These are phyloP conservation scores for Phytophthora uliginosa DNA, from an alignment of 352 stramenopile genomes.

Conservation along the genomic window DNA sequence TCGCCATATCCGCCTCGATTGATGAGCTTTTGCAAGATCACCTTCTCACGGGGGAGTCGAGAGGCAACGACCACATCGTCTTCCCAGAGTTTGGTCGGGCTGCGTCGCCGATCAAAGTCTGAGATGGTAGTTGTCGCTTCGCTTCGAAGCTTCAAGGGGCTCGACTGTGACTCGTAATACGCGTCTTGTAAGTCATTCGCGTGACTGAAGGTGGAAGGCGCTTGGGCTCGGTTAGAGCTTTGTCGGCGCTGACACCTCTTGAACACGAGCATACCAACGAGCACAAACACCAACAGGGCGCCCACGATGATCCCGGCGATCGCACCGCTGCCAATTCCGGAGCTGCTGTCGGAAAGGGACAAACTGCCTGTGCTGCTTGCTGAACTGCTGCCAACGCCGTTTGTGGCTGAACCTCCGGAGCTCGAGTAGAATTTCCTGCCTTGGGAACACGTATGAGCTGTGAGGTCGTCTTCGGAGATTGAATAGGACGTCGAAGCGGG, in stretches of 20 bases:
- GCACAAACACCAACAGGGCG: conserved; percentile 19
- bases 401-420: conserved; percentile 13
- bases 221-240: not conserved
- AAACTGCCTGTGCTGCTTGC: conserved; percentile 10
- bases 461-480: conserved; percentile 25
- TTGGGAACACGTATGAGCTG: conserved; percentile 14
- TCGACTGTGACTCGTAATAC: conserved; percentile 31
- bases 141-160: conserved; percentile 22
- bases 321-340: conserved; percentile 14
- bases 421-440: conserved; percentile 41
- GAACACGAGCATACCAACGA: conserved; percentile 26
- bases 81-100: conserved; percentile 39
- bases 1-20: conserved; percentile 44
- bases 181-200: conserved; percentile 18
- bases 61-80: conserved; percentile 46
- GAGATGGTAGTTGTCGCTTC: conserved; percentile 22
- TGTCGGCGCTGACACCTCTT: conserved; percentile 9
- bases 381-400: conserved; percentile 14
- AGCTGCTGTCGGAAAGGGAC: conserved; percentile 23
- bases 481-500: conserved; percentile 2
- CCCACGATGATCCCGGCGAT: conserved; percentile 39
- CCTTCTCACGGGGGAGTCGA: conserved; percentile 31
- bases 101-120: conserved; percentile 13
- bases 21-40: conserved; percentile 33
- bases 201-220: not conserved